Evolutionary conservation across 129 eudicot genomes (phyloP).

Genomic region (Flaveria bidentis): DNA sequence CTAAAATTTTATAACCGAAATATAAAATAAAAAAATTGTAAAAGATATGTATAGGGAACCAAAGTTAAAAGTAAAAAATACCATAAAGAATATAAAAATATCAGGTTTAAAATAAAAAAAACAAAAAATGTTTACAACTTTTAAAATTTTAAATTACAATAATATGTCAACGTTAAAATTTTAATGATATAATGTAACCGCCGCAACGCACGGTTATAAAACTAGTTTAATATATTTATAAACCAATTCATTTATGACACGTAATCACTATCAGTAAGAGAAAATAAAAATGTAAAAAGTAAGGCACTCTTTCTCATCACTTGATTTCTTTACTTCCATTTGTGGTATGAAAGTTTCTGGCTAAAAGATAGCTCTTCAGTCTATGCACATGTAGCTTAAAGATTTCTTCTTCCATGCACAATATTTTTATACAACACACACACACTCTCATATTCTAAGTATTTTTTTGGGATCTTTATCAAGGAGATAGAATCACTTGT

Average conservation of each 20-base stretch:
- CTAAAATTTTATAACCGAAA: no score
- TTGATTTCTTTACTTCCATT: constrained; percentile 45
- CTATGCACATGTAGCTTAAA: constrained; percentile 43
- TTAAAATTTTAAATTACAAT: no score
- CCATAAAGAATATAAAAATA: no score
- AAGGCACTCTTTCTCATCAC: constrained; percentile 31
- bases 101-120: no score
- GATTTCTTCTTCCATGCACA: constrained; percentile 36
- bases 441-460: constrained; percentile 18
- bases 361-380: constrained; percentile 43
- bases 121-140: no score
- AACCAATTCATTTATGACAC: constrained; percentile 37
- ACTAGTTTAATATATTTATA: constrained; percentile 19
- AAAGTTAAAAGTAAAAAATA: no score
- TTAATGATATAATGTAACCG: no score
- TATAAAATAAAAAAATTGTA: no score
- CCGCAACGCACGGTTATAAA: no score
- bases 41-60: no score
- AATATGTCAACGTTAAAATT: no score
- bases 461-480: constrained; percentile 9
- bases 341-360: constrained; percentile 39
- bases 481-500: constrained; percentile 41
- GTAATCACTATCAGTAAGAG: background rate
- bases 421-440: background rate
- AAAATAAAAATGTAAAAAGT: constrained; percentile 23